A percentile compares a stretch with the other conserved stretches of the same genome.
Conservation (phyloP, 2,329 filamentous ascomycete genomes). For the Hymenoscyphus scutula region DNA sequence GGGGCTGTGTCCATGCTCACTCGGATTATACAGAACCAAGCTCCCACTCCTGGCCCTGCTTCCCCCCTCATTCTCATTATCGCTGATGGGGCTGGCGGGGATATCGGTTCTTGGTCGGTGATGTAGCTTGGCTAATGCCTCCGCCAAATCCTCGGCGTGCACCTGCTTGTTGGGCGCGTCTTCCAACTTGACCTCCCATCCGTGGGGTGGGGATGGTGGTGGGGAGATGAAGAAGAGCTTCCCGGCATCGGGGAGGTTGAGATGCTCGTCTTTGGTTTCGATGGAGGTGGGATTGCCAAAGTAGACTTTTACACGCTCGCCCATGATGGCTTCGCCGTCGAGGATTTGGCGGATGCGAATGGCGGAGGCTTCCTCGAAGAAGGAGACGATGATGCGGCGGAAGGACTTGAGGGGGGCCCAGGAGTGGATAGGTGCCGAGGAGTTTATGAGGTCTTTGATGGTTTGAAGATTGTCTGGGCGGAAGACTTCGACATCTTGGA, state of each 20-base stretch:
- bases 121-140: conserved; percentile 62
- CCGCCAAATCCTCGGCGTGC: conserved; percentile 66
- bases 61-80: conserved; percentile 28
- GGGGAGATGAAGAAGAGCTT: conserved; percentile 74
- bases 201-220: conserved; percentile 65
- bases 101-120: conserved; percentile 40
- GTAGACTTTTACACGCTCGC: conserved; percentile 66
- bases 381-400: conserved; percentile 76
- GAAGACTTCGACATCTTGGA: conserved; percentile 72
- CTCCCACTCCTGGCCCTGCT: conserved; percentile 56
- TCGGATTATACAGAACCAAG: conserved; percentile 64
- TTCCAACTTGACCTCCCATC: conserved; percentile 66
- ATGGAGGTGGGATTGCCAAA: conserved; percentile 63
- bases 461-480: conserved; percentile 68
- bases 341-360: conserved; percentile 69
- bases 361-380: conserved; percentile 67
- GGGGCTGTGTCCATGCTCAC: conserved; percentile 52
- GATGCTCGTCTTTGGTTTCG: conserved; percentile 52
- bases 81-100: conserved; percentile 45
- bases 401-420: conserved; percentile 82
- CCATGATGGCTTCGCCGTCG: conserved; percentile 72
- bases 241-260: conserved; percentile 65
- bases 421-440: conserved; percentile 69
- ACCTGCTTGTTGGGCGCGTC: conserved; percentile 69
- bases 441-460: conserved; percentile 68